Conservation (phyloP, 768 basidiomycete species). For the Boletus huronensis region DNA sequence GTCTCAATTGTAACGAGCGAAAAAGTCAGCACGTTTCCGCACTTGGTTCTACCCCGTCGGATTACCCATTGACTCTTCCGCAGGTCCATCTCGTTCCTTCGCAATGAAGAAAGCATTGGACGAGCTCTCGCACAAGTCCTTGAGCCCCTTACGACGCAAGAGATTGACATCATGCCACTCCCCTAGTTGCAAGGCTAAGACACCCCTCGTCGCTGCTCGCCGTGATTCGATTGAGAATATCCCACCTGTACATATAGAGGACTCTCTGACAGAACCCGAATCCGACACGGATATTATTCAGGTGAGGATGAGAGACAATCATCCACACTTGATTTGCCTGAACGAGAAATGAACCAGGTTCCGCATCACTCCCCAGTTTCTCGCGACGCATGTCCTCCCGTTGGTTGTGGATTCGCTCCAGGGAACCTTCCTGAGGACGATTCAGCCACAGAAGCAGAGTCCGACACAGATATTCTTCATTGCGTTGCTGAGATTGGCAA, state of each 20-base stretch:
- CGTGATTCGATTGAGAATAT: conserved; percentile 7
- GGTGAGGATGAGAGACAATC: conserved; percentile 1
- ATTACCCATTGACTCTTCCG: not conserved
- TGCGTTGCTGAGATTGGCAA: conserved; percentile 19
- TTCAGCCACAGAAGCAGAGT: conserved; percentile 33
- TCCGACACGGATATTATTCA: conserved; percentile 22
- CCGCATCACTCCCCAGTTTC: not conserved
- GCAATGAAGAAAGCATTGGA: conserved; percentile 2
- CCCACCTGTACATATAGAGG: conserved; percentile 13
- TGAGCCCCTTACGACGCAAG: not conserved
- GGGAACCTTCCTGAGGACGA: conserved; percentile 18
- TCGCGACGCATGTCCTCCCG: not conserved
- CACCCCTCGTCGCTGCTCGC: not conserved
- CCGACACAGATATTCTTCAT: conserved; percentile 25
- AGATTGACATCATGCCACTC: not conserved
- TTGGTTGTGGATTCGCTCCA: not conserved
- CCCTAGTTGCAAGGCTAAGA: not conserved
- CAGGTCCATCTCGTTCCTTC: not conserved
- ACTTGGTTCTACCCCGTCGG: conserved; percentile 3
- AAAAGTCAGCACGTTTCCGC: not conserved
- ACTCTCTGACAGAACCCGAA: conserved; percentile 31
- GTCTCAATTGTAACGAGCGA: not conserved
- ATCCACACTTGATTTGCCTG: not conserved
- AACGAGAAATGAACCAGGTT: not conserved
- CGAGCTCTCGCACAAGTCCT: not conserved